phyloP scores from a whole-genome alignment of 2,329 filamentous ascomycete species.

The Aspergillus pseudoterreus region DNA sequence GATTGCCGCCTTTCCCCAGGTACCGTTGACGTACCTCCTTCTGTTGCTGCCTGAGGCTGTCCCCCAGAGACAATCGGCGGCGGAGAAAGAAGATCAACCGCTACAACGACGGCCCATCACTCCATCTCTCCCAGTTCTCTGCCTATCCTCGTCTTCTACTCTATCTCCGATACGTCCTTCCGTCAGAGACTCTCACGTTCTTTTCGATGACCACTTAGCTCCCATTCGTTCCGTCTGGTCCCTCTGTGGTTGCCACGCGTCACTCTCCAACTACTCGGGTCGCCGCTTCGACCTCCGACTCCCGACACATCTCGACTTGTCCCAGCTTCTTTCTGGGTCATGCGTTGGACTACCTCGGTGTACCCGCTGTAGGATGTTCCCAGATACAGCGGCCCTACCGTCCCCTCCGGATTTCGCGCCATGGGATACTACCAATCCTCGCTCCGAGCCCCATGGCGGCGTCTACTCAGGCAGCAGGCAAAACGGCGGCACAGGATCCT shows the following conservation, averaged over 20 bases:
- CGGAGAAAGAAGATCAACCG: too few relatives aligned
- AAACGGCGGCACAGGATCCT: conserved; percentile 20
- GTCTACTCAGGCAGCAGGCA: conserved; percentile 26
- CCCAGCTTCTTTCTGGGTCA: conserved; percentile 14
- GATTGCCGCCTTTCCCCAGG: background rate
- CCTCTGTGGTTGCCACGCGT: background rate
- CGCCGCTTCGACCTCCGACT: background rate
- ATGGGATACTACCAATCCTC: conserved; percentile 26
- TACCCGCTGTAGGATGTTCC: conserved; percentile 31
- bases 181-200: background rate
- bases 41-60: background rate
- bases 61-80: background rate
- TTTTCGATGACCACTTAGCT: background rate
- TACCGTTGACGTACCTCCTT: background rate
- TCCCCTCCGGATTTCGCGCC: conserved; percentile 32
- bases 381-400: conserved; percentile 36
- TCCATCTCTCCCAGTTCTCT: background rate
- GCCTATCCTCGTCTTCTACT: too few relatives aligned
- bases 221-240: background rate
- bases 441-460: conserved; percentile 22
- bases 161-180: too few relatives aligned
- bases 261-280: background rate
- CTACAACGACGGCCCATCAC: background rate
- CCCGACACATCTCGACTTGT: conserved; percentile 1
- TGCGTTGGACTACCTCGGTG: conserved; percentile 21